Conservation (phyloP, 1,284 basidiomycete species). For the Phylloporus sp. region DNA sequence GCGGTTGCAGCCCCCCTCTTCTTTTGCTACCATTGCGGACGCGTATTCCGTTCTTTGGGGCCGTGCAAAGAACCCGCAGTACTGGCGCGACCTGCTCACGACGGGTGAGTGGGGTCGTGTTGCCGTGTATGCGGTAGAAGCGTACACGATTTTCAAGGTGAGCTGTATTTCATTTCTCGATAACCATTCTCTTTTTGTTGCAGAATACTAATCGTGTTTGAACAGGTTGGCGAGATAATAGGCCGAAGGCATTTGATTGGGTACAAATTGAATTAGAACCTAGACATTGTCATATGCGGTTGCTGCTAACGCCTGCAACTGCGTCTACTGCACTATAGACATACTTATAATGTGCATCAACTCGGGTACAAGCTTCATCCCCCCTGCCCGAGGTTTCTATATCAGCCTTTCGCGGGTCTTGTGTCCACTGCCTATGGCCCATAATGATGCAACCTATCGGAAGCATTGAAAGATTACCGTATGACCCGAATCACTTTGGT, state of each 20-base stretch:
- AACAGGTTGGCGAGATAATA: slow-evolving; percentile 84
- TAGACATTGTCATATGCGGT: slow-evolving; percentile 9
- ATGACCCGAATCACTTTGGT: no score
- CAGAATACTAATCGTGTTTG: slow-evolving; percentile 14
- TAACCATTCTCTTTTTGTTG: slow-evolving; percentile 2
- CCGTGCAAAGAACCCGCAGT: slow-evolving; percentile 69
- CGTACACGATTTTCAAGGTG: slow-evolving; percentile 87
- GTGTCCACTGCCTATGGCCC: background rate
- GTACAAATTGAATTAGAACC: slow-evolving; percentile 75
- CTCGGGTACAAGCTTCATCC: background rate
- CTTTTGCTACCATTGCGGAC: slow-evolving; percentile 65
- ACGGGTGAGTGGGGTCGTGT: slow-evolving; percentile 84
- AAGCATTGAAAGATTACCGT: no score
- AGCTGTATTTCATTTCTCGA: slow-evolving; percentile 23
- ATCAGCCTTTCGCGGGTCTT: no score
- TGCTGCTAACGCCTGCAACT: background rate
- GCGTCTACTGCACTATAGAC: slow-evolving; percentile 20
- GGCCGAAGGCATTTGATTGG: slow-evolving; percentile 62
- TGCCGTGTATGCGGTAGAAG: slow-evolving; percentile 88
- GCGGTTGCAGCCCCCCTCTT: slow-evolving; percentile 83
- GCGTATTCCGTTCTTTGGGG: slow-evolving; percentile 82
- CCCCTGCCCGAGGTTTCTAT: no score
- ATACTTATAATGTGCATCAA: slow-evolving; percentile 10
- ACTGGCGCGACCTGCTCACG: slow-evolving; percentile 74
- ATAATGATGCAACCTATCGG: background rate